phyloP scores from a whole-genome alignment of 257 asterid species.

The Jacaranda mimosifolia region DNA sequence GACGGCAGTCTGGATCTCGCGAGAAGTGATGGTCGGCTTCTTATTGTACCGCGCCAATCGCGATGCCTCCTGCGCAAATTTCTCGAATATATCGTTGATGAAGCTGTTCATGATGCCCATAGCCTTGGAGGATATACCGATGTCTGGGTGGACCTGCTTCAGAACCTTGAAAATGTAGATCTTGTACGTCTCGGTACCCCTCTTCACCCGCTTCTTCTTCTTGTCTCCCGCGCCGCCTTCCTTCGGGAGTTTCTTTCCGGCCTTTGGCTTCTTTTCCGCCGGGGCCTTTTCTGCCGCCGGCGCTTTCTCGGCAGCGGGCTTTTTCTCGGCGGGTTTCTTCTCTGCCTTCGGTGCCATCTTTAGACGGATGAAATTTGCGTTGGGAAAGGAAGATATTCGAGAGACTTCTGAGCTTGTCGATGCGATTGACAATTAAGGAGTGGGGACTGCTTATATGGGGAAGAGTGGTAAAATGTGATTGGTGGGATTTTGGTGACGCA shows the following conservation, averaged over 20 bases:
- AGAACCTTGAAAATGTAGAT: slow-evolving; percentile 82
- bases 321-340: slow-evolving; percentile 57
- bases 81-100: slow-evolving; percentile 79
- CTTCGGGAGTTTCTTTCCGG: slow-evolving; percentile 50
- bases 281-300: slow-evolving; percentile 23
- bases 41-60: slow-evolving; percentile 68
- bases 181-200: slow-evolving; percentile 75
- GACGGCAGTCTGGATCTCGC: slow-evolving; percentile 80
- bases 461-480: slow-evolving; percentile 22
- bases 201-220: slow-evolving; percentile 69
- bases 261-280: slow-evolving; percentile 46
- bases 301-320: slow-evolving; percentile 32
- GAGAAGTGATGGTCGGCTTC: slow-evolving; percentile 79
- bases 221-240: slow-evolving; percentile 56
- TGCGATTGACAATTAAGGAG: background rate
- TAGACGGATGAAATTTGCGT: background rate
- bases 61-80: slow-evolving; percentile 71
- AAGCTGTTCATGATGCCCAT: slow-evolving; percentile 90
- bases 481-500: slow-evolving; percentile 30
- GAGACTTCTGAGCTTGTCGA: background rate
- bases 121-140: slow-evolving; percentile 84
- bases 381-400: slow-evolving; percentile 9
- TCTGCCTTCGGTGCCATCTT: slow-evolving; percentile 43
- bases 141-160: slow-evolving; percentile 79
- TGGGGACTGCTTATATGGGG: slow-evolving; percentile 19